Base-by-base conservation (phyloP, 805 yeast species). In the Schizosaccharomyces osmophilus region DNA sequence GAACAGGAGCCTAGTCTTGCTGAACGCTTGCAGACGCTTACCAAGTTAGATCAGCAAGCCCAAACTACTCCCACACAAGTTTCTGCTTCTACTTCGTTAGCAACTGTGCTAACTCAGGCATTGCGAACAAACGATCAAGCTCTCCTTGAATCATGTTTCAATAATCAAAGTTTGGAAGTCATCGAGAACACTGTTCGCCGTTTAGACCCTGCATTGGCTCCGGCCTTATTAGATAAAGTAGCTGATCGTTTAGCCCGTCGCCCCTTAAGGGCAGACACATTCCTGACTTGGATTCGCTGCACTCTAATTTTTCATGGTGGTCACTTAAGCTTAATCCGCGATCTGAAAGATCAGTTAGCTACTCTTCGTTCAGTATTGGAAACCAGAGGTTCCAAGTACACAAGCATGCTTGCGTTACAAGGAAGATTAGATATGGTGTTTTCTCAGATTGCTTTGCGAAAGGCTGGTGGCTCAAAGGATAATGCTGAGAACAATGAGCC, bases 31-130 rank as follows among this genome's bases (percentile, higher is more conserved):
- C 73, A 71, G 61, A 69, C 75, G 1, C 69, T 72, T 29, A 73
- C 66, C 64, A 68, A 66, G 19, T 6, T 59, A 54, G 31, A 55
- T 19, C 55, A 41, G 32, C 39, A 54, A 54, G 51, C 41, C 31
- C 54, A 41, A 58, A 15, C 42, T 13, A 19, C 55, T 24, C 41
- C 48, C 5, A 45, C 54, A 5, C 43, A 45, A 62, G 79, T 69
- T 39, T 63, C 82, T 24, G 78, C 81, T 8, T 80, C 85, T 4
- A 95, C 93, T 61, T 81, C 95, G 1, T 79, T 89, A 63, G 81
- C 95, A 1, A 82, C 85, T 0, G 80, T 93, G n/a, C 75, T 93
- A 57, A 76, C 89, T 15, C 98, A 93, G 73, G 90, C 98, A 0
- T 76, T 93, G 64, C 82, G 81, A 67, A 82, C 94, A 24, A 86